Conservation (phyloP, 345 rosid genomes). For the Fremontodendron californicum region DNA sequence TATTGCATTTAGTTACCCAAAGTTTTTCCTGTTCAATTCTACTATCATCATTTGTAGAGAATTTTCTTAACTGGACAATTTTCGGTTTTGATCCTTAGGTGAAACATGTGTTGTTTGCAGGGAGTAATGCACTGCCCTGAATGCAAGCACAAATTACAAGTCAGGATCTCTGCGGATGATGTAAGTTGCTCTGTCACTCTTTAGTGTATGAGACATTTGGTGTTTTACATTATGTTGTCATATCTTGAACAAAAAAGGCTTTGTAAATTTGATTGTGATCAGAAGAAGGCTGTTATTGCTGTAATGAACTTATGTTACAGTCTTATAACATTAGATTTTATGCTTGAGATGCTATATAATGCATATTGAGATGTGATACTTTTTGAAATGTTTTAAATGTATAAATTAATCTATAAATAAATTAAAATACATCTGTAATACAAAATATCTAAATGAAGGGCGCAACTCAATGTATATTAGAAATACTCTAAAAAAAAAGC, state of each 20-base stretch:
- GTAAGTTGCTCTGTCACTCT: conserved; percentile 43
- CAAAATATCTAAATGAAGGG: background rate
- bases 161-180: conserved; percentile 92
- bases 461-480: background rate
- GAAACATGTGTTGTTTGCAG: conserved; percentile 36
- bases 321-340: background rate
- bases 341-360: background rate
- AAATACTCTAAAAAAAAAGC: background rate
- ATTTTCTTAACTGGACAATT: conserved; percentile 5
- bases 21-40: background rate
- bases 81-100: conserved; percentile 14
- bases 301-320: background rate
- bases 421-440: background rate
- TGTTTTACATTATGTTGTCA: background rate
- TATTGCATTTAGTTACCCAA: conserved; percentile 6
- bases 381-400: background rate
- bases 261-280: background rate
- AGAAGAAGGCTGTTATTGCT: background rate
- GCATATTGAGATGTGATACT: background rate
- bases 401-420: background rate
- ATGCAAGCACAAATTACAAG: conserved; percentile 83
- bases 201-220: background rate
- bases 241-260: background rate
- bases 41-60: background rate
- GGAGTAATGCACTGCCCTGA: conserved; percentile 91